Conservation (phyloP, 257 asterid genomes). For the Solanum peruvianum region DNA sequence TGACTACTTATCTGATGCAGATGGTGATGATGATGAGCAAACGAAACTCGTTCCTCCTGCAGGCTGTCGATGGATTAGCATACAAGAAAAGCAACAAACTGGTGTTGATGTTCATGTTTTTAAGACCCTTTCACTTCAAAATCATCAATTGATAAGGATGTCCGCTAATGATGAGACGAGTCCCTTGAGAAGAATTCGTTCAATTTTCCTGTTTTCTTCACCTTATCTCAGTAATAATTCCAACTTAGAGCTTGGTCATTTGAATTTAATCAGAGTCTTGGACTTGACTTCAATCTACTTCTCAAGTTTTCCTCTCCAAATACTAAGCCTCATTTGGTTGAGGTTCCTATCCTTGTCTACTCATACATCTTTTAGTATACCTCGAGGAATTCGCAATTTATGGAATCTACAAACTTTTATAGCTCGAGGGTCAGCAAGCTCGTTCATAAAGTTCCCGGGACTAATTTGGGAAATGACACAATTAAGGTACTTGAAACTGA, state of each 20-base stretch:
- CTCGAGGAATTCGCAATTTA: background rate
- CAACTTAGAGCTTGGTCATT: background rate
- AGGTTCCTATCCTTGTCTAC: background rate
- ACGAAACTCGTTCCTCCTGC: background rate
- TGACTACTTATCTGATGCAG: background rate
- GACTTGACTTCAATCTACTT: background rate
- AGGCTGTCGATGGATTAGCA: background rate
- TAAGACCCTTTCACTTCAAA: background rate
- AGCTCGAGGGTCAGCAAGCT: background rate
- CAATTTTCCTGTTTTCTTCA: background rate
- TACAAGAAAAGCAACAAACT: background rate
- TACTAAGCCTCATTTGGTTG: background rate
- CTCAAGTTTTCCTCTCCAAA: background rate
- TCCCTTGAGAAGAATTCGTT: background rate
- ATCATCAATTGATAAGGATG: background rate
- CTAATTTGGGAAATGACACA: background rate
- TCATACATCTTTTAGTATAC: background rate
- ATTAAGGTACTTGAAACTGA: background rate
- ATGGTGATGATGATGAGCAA: background rate
- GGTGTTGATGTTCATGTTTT: background rate
- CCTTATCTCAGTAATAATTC: background rate
- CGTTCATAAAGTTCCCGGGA: background rate
- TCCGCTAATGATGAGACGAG: background rate
- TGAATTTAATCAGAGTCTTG: background rate
- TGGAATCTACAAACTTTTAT: background rate